These are phyloP conservation scores for Decorospora gaudefroyi DNA, from an alignment of 2,329 filamentous ascomycete genomes.

Conservation along the genomic window DNA sequence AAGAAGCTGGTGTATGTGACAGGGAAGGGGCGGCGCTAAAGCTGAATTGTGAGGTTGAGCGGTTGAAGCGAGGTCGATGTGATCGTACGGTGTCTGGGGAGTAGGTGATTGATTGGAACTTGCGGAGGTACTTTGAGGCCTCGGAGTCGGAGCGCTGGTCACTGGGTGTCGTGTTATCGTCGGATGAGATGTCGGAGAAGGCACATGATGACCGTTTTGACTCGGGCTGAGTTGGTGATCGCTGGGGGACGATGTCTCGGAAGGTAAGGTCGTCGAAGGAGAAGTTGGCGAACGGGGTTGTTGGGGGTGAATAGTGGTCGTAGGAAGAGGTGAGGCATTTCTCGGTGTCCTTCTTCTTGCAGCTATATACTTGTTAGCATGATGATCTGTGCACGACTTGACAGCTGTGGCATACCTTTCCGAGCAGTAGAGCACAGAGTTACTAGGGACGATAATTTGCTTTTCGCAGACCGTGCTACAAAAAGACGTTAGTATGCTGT, in stretches of 20 bases:
- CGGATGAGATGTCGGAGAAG: slow-evolving; percentile 51
- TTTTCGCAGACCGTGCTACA: slow-evolving; percentile 66
- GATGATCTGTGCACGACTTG: slow-evolving; percentile 1
- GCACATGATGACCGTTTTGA: slow-evolving; percentile 48
- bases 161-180: slow-evolving; percentile 37
- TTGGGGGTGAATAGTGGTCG: slow-evolving; percentile 44
- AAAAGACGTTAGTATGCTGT: slow-evolving; percentile 13
- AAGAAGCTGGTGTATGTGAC: slow-evolving; percentile 54
- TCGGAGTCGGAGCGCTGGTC: slow-evolving; percentile 44
- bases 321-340: slow-evolving; percentile 40
- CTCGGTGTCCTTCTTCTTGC: slow-evolving; percentile 53
- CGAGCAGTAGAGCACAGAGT: slow-evolving; percentile 66
- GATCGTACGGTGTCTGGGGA: slow-evolving; percentile 32
- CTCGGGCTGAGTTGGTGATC: slow-evolving; percentile 51
- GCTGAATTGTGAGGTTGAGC: slow-evolving; percentile 44
- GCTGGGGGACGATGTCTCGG: slow-evolving; percentile 54
- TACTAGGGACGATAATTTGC: slow-evolving; percentile 65
- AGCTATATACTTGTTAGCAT: slow-evolving; percentile 43
- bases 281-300: slow-evolving; percentile 45
- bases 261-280: slow-evolving; percentile 48
- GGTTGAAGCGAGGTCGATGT: slow-evolving; percentile 43
- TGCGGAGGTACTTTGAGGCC: slow-evolving; percentile 50
- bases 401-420: slow-evolving; percentile 57
- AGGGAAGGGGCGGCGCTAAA: slow-evolving; percentile 51
- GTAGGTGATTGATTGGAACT: slow-evolving; percentile 45